Evolutionary conservation across 257 asterid species (phyloP).

Genomic region (Lantana camara): DNA sequence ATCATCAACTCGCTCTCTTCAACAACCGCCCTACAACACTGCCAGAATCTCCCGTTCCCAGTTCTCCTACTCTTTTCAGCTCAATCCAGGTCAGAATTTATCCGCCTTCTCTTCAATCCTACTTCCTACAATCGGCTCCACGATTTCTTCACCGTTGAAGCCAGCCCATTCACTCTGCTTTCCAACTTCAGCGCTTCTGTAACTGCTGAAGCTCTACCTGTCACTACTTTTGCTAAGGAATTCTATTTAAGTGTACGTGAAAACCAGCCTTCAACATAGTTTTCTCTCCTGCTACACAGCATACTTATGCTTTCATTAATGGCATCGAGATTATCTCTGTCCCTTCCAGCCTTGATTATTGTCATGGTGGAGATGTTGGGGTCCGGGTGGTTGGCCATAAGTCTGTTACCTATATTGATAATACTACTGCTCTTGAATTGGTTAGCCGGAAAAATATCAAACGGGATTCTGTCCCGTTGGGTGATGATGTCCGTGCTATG

Average conservation of each 20-base stretch:
- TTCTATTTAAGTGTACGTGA: slow-evolving; percentile 44
- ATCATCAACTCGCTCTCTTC: slow-evolving; percentile 2
- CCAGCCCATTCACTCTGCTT: slow-evolving; percentile 46
- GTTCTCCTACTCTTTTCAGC: slow-evolving; percentile 43
- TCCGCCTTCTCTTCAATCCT: slow-evolving; percentile 55
- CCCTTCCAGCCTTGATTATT: slow-evolving; percentile 46
- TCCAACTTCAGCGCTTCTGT: slow-evolving; percentile 49
- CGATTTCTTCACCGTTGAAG: slow-evolving; percentile 44
- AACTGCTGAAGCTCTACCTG: slow-evolving; percentile 44
- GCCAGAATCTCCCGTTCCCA: slow-evolving; percentile 43
- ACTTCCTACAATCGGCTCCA: slow-evolving; percentile 18
- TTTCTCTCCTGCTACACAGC: slow-evolving; percentile 39
- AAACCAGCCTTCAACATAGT: slow-evolving; percentile 36
- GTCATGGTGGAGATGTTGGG: slow-evolving; percentile 45
- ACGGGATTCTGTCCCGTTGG: slow-evolving; percentile 38
- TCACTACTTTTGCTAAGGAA: no score
- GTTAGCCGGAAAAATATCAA: slow-evolving; percentile 48
- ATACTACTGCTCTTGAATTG: slow-evolving; percentile 59
- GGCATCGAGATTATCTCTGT: slow-evolving; percentile 53
- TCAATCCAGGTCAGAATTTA: slow-evolving; percentile 45
- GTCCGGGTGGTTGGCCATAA: slow-evolving; percentile 52
- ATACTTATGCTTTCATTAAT: slow-evolving; percentile 51
- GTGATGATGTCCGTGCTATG: slow-evolving; percentile 40
- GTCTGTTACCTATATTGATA: slow-evolving; percentile 47
- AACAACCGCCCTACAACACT: slow-evolving; percentile 42